Conservation (phyloP, 1,284 basidiomycete species). For the Mycocalia duriaeana region DNA sequence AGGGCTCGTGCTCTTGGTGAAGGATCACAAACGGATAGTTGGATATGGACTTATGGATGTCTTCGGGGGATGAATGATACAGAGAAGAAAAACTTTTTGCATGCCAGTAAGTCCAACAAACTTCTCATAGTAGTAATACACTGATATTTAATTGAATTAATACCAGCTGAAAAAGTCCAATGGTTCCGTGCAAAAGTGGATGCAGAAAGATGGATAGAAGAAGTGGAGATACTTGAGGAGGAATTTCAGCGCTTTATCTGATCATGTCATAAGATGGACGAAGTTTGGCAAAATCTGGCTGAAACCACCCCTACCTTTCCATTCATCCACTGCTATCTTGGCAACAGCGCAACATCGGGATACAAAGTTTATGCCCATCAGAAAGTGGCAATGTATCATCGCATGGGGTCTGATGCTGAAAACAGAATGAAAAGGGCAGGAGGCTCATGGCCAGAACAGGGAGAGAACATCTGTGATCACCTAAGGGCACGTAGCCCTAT, state of each 20-base stretch:
- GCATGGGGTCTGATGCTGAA: not conserved
- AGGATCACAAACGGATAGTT: not conserved
- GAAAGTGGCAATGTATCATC: not conserved
- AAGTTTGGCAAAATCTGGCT: not conserved
- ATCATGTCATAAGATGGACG: not conserved
- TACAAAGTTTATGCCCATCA: not conserved
- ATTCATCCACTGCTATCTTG: not conserved
- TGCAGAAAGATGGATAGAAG: slow-evolving; percentile 1
- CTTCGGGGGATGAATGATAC: not conserved
- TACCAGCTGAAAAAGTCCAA: slow-evolving; percentile 3
- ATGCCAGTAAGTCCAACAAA: not conserved
- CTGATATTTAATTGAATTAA: not conserved
- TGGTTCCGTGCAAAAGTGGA: slow-evolving; percentile 1
- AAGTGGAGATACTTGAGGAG: slow-evolving; percentile 5
- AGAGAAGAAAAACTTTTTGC: not conserved
- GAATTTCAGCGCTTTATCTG: slow-evolving; percentile 1
- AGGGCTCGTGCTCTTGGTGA: not conserved
- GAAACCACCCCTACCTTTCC: not conserved
- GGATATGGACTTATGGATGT: not conserved
- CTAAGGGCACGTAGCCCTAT: not conserved
- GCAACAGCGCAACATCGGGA: not conserved
- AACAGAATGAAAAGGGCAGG: not conserved
- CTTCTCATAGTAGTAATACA: not conserved
- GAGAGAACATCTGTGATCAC: not conserved
- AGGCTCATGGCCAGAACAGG: not conserved